phyloP scores from a whole-genome alignment of 441 rosid species.

The Pelargonium australe region DNA sequence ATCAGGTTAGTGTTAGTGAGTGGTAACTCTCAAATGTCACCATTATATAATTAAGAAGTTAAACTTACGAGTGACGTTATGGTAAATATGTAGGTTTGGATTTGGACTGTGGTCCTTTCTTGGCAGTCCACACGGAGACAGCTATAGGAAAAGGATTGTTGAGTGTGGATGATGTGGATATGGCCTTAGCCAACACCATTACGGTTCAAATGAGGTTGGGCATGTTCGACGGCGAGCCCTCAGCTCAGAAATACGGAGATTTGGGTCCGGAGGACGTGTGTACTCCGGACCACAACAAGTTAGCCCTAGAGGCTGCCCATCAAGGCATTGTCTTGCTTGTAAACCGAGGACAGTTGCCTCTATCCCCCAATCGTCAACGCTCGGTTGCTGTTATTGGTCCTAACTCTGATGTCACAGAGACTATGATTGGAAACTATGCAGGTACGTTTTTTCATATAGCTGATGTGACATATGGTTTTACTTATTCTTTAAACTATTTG shows the following conservation, averaged over 20 bases:
- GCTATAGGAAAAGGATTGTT: conserved; percentile 47
- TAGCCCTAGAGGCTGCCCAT: conserved; percentile 64
- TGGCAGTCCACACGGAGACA: conserved; percentile 63
- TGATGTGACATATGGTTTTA: too few species aligned
- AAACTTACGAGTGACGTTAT: too few species aligned
- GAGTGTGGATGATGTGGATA: conserved; percentile 36
- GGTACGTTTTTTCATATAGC: conserved; percentile 20
- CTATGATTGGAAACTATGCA: conserved; percentile 76
- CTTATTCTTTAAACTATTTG: too few species aligned
- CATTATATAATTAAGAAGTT: too few species aligned
- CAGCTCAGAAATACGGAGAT: conserved; percentile 41
- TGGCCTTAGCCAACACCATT: conserved; percentile 54
- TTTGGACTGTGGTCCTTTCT: conserved; percentile 70
- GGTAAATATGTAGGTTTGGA: conserved; percentile 37
- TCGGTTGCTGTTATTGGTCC: conserved; percentile 63
- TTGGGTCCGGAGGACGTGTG: conserved; percentile 68
- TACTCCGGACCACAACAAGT: conserved; percentile 38
- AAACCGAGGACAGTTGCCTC: conserved; percentile 34
- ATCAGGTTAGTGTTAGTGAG: conserved; percentile 53
- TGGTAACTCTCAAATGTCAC: neutral
- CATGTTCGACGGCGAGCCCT: conserved; percentile 65
- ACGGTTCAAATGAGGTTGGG: conserved; percentile 71
- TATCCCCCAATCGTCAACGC: conserved; percentile 39
- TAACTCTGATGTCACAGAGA: conserved; percentile 54
- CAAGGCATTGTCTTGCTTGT: conserved; percentile 66